Conservation (phyloP, 768 basidiomycete genomes). For the Podaxis sp. region DNA sequence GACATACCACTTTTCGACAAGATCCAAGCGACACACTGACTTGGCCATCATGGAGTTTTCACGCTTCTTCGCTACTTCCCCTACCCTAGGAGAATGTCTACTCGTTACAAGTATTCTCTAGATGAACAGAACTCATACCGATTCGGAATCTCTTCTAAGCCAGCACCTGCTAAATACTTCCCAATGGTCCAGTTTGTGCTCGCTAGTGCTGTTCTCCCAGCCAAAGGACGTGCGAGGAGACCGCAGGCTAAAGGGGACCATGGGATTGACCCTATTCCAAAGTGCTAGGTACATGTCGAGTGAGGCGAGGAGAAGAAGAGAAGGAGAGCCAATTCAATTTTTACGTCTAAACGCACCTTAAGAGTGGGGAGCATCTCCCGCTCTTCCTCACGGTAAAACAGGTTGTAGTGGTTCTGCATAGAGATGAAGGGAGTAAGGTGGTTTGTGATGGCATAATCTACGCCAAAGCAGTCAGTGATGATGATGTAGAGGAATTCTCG, state of each 20-base stretch:
- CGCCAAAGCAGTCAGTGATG: neutral
- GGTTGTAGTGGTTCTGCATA: constrained; percentile 65
- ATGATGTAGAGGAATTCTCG: neutral
- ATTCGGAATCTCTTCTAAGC: constrained; percentile 32
- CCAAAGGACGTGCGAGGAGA: constrained; percentile 36
- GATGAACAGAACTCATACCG: constrained; percentile 24
- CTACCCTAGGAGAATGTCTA: constrained; percentile 32
- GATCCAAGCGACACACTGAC: constrained; percentile 51
- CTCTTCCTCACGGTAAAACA: constrained; percentile 64
- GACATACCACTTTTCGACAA: constrained; percentile 34
- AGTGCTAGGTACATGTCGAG: constrained; percentile 28
- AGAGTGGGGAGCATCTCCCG: constrained; percentile 59
- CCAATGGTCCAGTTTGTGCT: constrained; percentile 30
- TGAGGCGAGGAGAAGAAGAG: neutral
- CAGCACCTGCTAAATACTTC: constrained; percentile 20
- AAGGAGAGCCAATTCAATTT: neutral
- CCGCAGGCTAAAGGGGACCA: constrained; percentile 60
- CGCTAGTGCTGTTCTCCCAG: constrained; percentile 34
- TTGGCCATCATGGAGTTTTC: constrained; percentile 54
- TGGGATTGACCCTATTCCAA: constrained; percentile 52
- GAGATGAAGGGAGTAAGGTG: constrained; percentile 59
- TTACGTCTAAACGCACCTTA: constrained; percentile 38
- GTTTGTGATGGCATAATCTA: constrained; percentile 59
- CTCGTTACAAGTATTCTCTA: neutral
- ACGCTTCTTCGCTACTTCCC: constrained; percentile 49